A percentile compares a stretch with the other conserved stretches of the same genome.
Conservation (phyloP, 495 filamentous ascomycete species). For the Podospora pseudocomata region DNA sequence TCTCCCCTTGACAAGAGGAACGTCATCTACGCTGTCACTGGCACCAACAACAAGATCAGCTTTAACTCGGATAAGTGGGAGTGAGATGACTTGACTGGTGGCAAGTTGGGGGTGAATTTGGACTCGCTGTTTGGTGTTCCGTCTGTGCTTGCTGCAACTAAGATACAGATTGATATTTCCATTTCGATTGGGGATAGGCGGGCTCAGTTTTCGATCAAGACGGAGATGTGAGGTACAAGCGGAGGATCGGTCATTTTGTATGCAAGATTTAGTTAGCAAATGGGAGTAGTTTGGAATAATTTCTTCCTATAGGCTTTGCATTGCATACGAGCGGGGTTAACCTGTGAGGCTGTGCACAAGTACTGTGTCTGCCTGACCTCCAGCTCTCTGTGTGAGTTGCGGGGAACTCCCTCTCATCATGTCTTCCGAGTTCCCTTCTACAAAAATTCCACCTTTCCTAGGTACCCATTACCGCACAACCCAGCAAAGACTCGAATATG, state of each 20-base stretch:
- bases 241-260: conserved; percentile 1
- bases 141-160: background rate
- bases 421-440: too few relatives aligned
- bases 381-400: too few relatives aligned
- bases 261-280: too few relatives aligned
- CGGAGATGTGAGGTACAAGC: background rate
- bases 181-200: background rate
- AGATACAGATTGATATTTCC: conserved; percentile 3
- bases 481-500: too few relatives aligned
- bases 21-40: background rate
- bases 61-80: background rate
- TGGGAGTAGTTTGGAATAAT: too few relatives aligned
- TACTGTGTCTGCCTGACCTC: too few relatives aligned
- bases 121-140: background rate
- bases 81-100: background rate
- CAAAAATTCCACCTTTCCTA: too few relatives aligned
- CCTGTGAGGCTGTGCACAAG: too few relatives aligned
- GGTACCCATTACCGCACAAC: too few relatives aligned
- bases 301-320: too few relatives aligned
- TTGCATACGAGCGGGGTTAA: too few relatives aligned
- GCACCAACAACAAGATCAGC: conserved; percentile 4
- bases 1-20: background rate
- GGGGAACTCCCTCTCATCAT: too few relatives aligned
- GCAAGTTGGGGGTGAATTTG: background rate
- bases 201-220: background rate